Percentiles rank a stretch among this genome's conserved stretches.
phyloP scores from a whole-genome alignment of 2,329 filamentous ascomycete genomes.

The Emergomyces africanus region DNA sequence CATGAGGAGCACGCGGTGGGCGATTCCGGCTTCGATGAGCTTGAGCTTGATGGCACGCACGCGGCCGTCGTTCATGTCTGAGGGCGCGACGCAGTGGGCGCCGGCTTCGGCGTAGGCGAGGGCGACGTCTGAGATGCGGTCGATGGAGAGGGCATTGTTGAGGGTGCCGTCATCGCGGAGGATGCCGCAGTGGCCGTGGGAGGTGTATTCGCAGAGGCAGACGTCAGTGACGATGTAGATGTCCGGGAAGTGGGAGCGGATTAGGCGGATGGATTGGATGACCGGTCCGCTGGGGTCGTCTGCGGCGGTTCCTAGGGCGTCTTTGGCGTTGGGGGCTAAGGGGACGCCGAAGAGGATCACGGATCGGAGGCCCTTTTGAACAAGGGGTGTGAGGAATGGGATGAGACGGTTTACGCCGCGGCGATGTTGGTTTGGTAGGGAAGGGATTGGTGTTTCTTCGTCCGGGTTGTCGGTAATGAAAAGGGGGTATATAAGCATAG shows the following conservation, averaged over 20 bases:
- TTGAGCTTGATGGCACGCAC: conserved; percentile 97
- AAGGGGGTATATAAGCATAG: conserved; percentile 96
- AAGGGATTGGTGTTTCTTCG: conserved; percentile 81
- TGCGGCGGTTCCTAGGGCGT: conserved; percentile 79
- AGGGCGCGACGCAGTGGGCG: conserved; percentile 91
- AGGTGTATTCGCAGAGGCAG: conserved; percentile 97
- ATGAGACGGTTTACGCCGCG: conserved; percentile 77
- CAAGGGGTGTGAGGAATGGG: conserved; percentile 71
- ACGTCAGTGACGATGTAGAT: conserved; percentile 89
- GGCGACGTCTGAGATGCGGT: conserved; percentile 95
- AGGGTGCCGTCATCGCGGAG: conserved; percentile 82
- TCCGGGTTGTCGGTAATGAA: conserved; percentile 93
- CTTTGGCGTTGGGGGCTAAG: conserved; percentile 66
- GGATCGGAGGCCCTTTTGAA: conserved; percentile 79
- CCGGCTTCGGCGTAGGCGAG: conserved; percentile 91
- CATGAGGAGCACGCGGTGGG: conserved; percentile 87
- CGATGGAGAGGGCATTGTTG: conserved; percentile 87
- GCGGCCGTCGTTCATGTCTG: conserved; percentile 97
- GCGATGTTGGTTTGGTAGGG: conserved; percentile 79
- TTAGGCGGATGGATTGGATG: conserved; percentile 69
- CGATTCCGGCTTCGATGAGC: conserved; percentile 85
- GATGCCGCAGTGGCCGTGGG: conserved; percentile 94
- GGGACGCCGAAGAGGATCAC: conserved; percentile 96
- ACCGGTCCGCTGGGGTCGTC: conserved; percentile 91
- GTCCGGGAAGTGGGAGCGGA: conserved; percentile 74